Base-by-base conservation (phyloP, 176 grass and related monocot species). In the Alloteropsis semialata region DNA sequence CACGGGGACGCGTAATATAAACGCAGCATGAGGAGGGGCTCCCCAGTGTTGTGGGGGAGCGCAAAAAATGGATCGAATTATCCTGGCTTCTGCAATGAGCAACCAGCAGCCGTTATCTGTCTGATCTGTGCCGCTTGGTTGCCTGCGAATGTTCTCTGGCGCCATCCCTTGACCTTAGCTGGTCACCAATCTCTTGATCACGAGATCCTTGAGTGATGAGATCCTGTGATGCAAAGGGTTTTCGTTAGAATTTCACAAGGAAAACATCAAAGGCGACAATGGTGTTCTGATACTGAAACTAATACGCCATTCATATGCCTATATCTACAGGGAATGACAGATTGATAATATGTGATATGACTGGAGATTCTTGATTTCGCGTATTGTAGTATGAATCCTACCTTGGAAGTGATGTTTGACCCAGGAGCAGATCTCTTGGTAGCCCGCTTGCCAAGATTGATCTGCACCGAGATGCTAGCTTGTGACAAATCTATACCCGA, bases 391-490 rank as follows among this genome's bases (percentile, higher is more conserved):
- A 22, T 34, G 62, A 69, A 75, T 33, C 43, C 34, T 89, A 97
- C 94, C 95, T 88, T 71, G 51, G 80, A 76, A 59, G n/a, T 65
- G 54, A 74, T 82, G 53, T 81, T 63, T 65, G 76, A 48, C 37
- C 29, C 82, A 42, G 90, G 37, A 72, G 84, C 50, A 59, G 72
- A 22, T 82, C 90, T 88, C 82, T 84, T 92, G 60, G 57, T 78
- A 57, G 92, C 81, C 58, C 90, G 54, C 69, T 92, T 97, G 3
- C 92, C 95, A 7, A 97, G 92, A 81, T 92, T 92, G 73, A 97
- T 91, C 81, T 97, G 90, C 71, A 97, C 95, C 62, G 95, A 94
- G 45, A 97, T 87, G 75, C 78, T 97, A 39, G 95, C 90, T 87
- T 97, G 85, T 18, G 95, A 97, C 55, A 94, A 69, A 94, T 94